phyloP scores from a whole-genome alignment of 1,284 basidiomycete genomes.

The Pascua guehoae region DNA sequence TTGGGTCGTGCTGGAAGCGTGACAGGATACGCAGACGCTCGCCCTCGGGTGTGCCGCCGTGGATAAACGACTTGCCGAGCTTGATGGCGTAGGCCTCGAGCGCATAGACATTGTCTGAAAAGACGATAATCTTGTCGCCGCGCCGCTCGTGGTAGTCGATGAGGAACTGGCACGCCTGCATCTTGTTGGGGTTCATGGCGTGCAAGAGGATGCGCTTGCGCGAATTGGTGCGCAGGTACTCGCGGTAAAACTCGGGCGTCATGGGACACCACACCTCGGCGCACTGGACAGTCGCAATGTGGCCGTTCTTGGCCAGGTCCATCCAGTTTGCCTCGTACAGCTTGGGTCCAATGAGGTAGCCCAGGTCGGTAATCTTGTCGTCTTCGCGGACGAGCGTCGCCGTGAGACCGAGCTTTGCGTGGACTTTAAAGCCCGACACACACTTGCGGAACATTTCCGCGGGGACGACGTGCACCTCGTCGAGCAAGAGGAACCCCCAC shows the following conservation, averaged over 20 bases:
- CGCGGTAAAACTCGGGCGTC: conserved; percentile 99
- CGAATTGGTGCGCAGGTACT: conserved; percentile 75
- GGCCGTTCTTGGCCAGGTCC: conserved; percentile 98
- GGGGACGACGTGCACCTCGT: conserved; percentile 96
- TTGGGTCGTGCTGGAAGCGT: conserved; percentile 92
- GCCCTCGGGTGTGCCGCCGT: conserved; percentile 91
- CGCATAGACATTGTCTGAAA: conserved; percentile 97
- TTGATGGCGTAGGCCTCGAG: conserved; percentile 96
- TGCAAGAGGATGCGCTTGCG: conserved; percentile 94
- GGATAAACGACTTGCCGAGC: conserved; percentile 90
- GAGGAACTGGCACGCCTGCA: conserved; percentile 97
- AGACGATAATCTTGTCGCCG: conserved; percentile 99
- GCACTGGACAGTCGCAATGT: conserved; percentile 99
- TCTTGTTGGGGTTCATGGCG: conserved; percentile 99
- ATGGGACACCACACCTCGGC: conserved; percentile 99
- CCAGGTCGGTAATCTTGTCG: conserved; percentile 97
- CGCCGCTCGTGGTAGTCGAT: conserved; percentile 98
- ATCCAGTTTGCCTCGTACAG: conserved; percentile 99
- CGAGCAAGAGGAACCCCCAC: conserved; percentile 92
- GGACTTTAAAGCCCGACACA: conserved; percentile 94
- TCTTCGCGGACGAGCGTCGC: conserved; percentile 98
- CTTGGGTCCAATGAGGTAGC: conserved; percentile 99
- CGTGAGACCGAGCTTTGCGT: conserved; percentile 80
- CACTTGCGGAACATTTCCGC: conserved; percentile 95
- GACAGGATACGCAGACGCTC: conserved; percentile 94